phyloP scores from a whole-genome alignment of 73 alveolate species.

The Paramecium bursaria region DNA sequence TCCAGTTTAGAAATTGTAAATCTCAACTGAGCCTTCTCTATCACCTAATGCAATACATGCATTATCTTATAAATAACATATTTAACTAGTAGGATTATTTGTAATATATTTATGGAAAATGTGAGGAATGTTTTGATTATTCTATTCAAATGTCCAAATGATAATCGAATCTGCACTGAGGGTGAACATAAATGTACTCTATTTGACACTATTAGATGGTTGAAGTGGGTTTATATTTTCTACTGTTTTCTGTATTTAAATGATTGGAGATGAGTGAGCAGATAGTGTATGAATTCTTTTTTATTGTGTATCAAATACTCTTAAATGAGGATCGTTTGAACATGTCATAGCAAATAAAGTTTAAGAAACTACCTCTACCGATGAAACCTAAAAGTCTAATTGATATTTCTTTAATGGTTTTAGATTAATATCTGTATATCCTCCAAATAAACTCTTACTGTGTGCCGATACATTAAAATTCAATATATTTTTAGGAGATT shows the following conservation, averaged over 20 bases:
- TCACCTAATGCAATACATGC: slow-evolving; percentile 44
- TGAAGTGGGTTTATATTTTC: neutral
- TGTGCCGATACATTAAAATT: slow-evolving; percentile 34
- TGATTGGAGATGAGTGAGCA: slow-evolving; percentile 26
- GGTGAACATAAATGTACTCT: slow-evolving; percentile 3
- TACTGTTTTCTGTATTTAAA: neutral
- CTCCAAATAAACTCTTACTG: slow-evolving; percentile 9
- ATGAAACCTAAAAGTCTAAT: slow-evolving; percentile 46
- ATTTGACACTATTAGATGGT: neutral
- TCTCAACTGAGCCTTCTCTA: slow-evolving; percentile 7
- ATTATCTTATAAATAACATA: slow-evolving; percentile 43
- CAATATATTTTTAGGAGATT: slow-evolving; percentile 34
- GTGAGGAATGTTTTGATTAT: slow-evolving; percentile 7
- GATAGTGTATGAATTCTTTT: slow-evolving; percentile 41
- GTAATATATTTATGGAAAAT: slow-evolving; percentile 18
- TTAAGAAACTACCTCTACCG: slow-evolving; percentile 44
- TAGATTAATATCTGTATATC: slow-evolving; percentile 21
- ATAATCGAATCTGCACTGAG: neutral
- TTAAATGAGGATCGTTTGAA: slow-evolving; percentile 50
- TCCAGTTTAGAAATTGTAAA: slow-evolving; percentile 5
- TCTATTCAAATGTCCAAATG: slow-evolving; percentile 46
- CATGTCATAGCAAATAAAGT: slow-evolving; percentile 41
- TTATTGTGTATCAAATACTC: slow-evolving; percentile 30
- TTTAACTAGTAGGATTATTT: neutral
- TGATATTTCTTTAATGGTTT: slow-evolving; percentile 55